These are phyloP conservation scores for Geum urbanum DNA, from an alignment of 306 rosid genomes.

Conservation along the genomic window DNA sequence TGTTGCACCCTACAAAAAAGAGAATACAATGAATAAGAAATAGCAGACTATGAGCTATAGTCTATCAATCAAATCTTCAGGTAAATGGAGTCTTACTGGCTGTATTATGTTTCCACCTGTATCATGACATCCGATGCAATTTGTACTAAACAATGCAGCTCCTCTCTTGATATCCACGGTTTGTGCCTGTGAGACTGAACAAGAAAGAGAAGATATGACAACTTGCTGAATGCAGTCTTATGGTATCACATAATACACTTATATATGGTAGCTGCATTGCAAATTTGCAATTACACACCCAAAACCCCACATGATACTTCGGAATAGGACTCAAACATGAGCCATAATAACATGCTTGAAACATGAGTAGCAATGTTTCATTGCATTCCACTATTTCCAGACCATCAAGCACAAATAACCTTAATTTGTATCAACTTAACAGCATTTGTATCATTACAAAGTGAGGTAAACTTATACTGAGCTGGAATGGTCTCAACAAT, in stretches of 20 bases:
- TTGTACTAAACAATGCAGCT: constrained; percentile 51
- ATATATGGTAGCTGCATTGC: not conserved
- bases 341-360: not conserved
- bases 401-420: no score
- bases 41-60: not conserved
- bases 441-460: no score
- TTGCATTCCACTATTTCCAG: no score
- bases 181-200: constrained; percentile 57
- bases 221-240: not conserved
- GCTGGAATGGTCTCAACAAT: not conserved
- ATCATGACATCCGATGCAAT: constrained; percentile 91
- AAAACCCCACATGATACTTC: not conserved
- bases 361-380: not conserved
- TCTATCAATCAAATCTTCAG: not conserved
- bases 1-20: constrained; percentile 61
- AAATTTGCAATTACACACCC: not conserved
- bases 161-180: constrained; percentile 71
- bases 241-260: not conserved
- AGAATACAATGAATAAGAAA: constrained; percentile 17
- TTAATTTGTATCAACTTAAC: no score
- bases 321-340: not conserved
- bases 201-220: not conserved
- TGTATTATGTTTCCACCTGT: constrained; percentile 87
- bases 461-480: no score
- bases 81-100: constrained; percentile 51